phyloP scores from a whole-genome alignment of 225 moss, liverwort and hornwort genomes.

The Asterella californica region DNA sequence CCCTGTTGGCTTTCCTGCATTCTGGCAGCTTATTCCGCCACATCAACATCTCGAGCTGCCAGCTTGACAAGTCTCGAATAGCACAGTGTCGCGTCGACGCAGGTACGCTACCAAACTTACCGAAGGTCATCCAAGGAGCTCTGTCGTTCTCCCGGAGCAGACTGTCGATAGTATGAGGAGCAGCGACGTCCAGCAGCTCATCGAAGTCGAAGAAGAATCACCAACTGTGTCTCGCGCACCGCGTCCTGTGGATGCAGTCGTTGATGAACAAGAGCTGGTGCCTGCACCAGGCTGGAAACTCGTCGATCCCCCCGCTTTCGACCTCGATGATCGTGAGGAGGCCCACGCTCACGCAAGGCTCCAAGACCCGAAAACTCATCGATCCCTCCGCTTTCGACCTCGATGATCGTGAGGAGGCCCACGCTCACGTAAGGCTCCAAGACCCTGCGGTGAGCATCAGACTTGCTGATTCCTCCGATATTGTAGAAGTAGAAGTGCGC shows the following conservation, averaged over 20 bases:
- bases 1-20: conserved; percentile 15
- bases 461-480: conserved; percentile 38
- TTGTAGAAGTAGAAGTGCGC: conserved; percentile 80
- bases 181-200: conserved; percentile 45
- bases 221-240: conserved; percentile 34
- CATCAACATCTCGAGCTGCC: conserved; percentile 45
- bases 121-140: conserved; percentile 46
- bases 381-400: too few relatives aligned
- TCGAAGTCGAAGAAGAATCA: conserved; percentile 58
- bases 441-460: not conserved
- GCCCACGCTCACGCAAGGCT: not conserved
- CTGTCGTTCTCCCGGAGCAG: conserved; percentile 36
- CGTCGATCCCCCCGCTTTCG: not conserved
- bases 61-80: not conserved
- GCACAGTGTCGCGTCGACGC: conserved; percentile 37
- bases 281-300: conserved; percentile 41
- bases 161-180: conserved; percentile 37
- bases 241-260: conserved; percentile 54
- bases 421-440: conserved; percentile 12
- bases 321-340: conserved; percentile 7
- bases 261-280: conserved; percentile 57
- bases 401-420: conserved; percentile 8
- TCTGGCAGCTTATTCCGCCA: conserved; percentile 40
- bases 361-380: too few relatives aligned
- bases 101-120: conserved; percentile 48